These are phyloP conservation scores for Aspergillus japonicus DNA, from an alignment of 2,329 filamentous ascomycete species.

Conservation along the genomic window DNA sequence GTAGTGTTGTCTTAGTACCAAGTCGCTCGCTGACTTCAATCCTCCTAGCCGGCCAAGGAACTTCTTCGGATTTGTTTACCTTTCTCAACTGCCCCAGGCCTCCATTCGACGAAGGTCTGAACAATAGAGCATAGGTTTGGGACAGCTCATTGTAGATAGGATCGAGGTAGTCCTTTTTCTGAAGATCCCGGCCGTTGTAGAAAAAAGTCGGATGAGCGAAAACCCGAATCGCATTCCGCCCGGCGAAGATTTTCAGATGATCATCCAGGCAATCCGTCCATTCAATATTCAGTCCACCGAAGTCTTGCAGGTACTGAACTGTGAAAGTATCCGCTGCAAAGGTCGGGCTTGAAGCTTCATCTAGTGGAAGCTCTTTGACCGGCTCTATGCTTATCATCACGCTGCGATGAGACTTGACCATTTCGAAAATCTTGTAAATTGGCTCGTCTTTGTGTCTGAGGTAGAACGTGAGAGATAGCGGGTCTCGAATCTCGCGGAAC, in stretches of 20 bases:
- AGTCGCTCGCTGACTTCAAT: neutral
- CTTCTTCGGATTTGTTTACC: neutral
- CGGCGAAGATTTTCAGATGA: neutral
- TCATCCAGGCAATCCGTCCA: neutral
- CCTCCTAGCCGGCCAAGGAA: neutral
- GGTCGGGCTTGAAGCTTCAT: neutral
- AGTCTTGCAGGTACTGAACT: neutral
- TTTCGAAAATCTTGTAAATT: neutral
- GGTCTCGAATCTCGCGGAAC: neutral
- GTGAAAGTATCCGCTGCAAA: neutral
- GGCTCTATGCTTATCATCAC: neutral
- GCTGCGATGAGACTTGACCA: neutral
- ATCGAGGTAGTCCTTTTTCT: neutral
- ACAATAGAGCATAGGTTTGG: neutral
- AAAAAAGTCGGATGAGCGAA: neutral
- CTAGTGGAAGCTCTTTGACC: neutral
- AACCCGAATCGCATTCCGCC: neutral
- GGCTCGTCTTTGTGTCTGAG: neutral
- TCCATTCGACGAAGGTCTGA: neutral
- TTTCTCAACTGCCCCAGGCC: neutral
- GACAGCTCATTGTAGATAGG: neutral
- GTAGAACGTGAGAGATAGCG: neutral
- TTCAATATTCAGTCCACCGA: neutral
- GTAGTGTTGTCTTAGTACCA: neutral
- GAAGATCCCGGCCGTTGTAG: neutral